phyloP scores from a whole-genome alignment of 176 grass and related monocot species.

The Puccinellia tenuiflora region DNA sequence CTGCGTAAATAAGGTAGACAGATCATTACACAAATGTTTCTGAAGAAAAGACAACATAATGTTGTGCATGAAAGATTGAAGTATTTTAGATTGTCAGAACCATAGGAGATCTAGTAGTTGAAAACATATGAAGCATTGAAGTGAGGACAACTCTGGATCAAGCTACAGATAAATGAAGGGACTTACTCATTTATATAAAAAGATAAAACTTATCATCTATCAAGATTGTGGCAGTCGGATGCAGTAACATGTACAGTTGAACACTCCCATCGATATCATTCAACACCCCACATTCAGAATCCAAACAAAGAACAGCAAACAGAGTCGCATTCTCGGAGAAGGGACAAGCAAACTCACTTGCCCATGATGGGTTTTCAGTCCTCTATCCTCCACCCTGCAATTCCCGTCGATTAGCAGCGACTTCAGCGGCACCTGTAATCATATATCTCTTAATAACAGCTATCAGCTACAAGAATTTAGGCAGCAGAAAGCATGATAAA shows the following conservation, averaged over 20 bases:
- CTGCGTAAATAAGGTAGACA: neutral
- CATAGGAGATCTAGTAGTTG: neutral
- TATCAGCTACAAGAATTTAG: neutral
- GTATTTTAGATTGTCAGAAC: neutral
- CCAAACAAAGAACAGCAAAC: neutral
- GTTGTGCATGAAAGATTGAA: neutral
- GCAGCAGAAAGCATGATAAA: neutral
- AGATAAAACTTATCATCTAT: neutral
- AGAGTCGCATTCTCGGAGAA: neutral
- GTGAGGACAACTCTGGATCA: neutral
- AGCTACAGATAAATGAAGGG: neutral
- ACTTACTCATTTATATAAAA: neutral
- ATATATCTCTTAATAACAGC: neutral
- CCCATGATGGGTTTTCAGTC: conserved; percentile 87
- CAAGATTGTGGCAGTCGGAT: neutral
- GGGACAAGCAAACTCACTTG: conserved; percentile 42
- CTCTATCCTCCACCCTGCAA: conserved; percentile 90
- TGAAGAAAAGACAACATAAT: neutral
- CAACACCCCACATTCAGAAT: neutral
- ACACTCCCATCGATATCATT: neutral
- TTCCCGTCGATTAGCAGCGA: conserved; percentile 80
- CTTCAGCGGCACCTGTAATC: conserved; percentile 51
- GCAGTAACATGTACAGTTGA: neutral
- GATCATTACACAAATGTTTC: neutral
- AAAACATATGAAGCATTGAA: neutral